A percentile compares a stretch with the other conserved stretches of the same genome.
Conservation (phyloP, 2,329 filamentous ascomycete genomes). For the Trichoderma polysporum region DNA sequence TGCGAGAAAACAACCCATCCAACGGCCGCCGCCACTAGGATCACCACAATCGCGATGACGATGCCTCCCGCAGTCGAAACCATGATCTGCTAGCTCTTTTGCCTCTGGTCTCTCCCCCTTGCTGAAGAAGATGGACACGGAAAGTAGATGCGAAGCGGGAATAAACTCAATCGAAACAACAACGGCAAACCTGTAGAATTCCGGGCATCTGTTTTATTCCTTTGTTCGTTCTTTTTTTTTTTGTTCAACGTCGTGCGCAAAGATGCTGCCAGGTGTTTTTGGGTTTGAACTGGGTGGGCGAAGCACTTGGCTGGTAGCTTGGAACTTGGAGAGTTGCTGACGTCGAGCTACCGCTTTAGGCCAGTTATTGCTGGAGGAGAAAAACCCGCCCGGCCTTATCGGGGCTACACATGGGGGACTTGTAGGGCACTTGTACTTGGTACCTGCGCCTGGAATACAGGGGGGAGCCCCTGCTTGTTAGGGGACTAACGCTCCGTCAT, state of each 20-base stretch:
- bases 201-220: neutral
- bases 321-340: slow-evolving; percentile 1
- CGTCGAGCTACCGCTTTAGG: slow-evolving; percentile 15
- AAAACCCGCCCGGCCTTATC: neutral
- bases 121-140: neutral
- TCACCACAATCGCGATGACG: slow-evolving; percentile 68
- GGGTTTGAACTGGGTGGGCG: neutral
- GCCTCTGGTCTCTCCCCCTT: neutral
- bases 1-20: slow-evolving; percentile 73
- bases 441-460: neutral
- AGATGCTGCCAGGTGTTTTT: neutral
- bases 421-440: neutral
- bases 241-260: neutral
- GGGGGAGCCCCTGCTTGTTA: neutral
- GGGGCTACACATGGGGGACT: neutral
- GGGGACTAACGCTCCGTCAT: neutral
- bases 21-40: slow-evolving; percentile 55
- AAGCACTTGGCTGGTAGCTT: neutral
- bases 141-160: neutral
- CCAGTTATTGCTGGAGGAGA: slow-evolving; percentile 2
- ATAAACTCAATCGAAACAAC: neutral
- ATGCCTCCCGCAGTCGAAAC: slow-evolving; percentile 63
- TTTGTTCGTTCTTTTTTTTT: neutral
- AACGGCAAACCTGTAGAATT: neutral
- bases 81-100: slow-evolving; percentile 41